Conservation (phyloP, 768 basidiomycete genomes). For the Rhodosporidiobolus sp. region DNA sequence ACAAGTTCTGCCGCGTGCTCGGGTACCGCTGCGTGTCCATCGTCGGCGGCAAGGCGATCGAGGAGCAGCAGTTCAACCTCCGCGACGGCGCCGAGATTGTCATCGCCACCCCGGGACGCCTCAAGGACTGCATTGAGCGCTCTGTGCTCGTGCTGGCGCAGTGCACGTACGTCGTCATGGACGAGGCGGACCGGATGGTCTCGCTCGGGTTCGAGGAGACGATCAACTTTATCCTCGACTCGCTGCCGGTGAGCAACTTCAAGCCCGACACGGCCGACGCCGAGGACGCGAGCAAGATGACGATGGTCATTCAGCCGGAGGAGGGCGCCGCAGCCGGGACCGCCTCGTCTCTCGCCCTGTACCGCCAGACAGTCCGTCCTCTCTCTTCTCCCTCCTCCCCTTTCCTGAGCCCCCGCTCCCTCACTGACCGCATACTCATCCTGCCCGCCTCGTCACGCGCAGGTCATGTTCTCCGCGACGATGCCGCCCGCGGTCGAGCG, state of each 20-base stretch:
- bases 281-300: slow-evolving; percentile 69
- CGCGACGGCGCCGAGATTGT: slow-evolving; percentile 98
- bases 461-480: slow-evolving; percentile 68
- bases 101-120: slow-evolving; percentile 95
- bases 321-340: slow-evolving; percentile 30
- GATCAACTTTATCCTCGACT: slow-evolving; percentile 88
- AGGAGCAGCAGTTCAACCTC: slow-evolving; percentile 96
- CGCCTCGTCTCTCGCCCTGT: slow-evolving; percentile 23
- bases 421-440: too few species aligned
- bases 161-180: slow-evolving; percentile 98
- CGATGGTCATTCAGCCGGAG: slow-evolving; percentile 55
- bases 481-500: slow-evolving; percentile 55
- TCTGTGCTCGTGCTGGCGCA: slow-evolving; percentile 92
- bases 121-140: slow-evolving; percentile 95
- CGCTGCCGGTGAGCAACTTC: slow-evolving; percentile 80
- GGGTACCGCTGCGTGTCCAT: slow-evolving; percentile 95
- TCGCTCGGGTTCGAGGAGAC: slow-evolving; percentile 94
- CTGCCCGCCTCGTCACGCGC: slow-evolving; percentile 41
- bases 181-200: slow-evolving; percentile 99
- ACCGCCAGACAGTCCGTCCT: slow-evolving; percentile 41
- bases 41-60: slow-evolving; percentile 94
- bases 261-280: slow-evolving; percentile 71
- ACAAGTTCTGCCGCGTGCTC: slow-evolving; percentile 83
- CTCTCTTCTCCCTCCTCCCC: not conserved
- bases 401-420: not conserved